These are phyloP conservation scores for Stachybotrys chlorohalonatus DNA, from an alignment of 2,329 filamentous ascomycete genomes.

Conservation along the genomic window DNA sequence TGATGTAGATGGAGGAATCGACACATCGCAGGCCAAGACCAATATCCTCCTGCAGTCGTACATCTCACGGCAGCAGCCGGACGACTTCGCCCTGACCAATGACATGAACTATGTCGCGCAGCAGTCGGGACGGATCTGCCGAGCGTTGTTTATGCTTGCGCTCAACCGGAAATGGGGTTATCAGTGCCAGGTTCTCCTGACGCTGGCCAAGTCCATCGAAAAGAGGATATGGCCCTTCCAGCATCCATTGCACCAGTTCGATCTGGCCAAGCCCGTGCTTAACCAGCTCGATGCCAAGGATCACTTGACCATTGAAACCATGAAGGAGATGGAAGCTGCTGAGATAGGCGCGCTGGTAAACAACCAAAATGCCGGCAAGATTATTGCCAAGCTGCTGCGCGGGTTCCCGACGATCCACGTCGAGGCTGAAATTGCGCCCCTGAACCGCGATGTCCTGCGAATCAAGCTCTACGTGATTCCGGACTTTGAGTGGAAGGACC, in stretches of 20 bases:
- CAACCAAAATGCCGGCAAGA: constrained; percentile 78
- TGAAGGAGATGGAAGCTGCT: constrained; percentile 86
- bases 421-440: constrained; percentile 87
- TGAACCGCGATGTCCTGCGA: constrained; percentile 91
- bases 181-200: constrained; percentile 84
- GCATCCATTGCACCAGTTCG: constrained; percentile 92
- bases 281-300: constrained; percentile 80
- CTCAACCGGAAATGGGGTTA: constrained; percentile 93
- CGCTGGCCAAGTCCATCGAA: constrained; percentile 93
- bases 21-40: constrained; percentile 77
- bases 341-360: constrained; percentile 90
- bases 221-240: constrained; percentile 92
- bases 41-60: constrained; percentile 93
- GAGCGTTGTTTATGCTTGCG: constrained; percentile 95
- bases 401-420: constrained; percentile 89
- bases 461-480: constrained; percentile 80
- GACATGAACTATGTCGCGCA: constrained; percentile 94
- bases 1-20: constrained; percentile 64
- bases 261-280: constrained; percentile 74
- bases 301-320: constrained; percentile 63
- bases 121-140: constrained; percentile 87
- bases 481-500: constrained; percentile 91
- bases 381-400: constrained; percentile 70
- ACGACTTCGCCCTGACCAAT: constrained; percentile 89
- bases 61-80: constrained; percentile 77